A percentile compares a stretch with the other conserved stretches of the same genome.
Conservation (phyloP, 73 alveolate genomes). For the Blepharisma stoltei region DNA sequence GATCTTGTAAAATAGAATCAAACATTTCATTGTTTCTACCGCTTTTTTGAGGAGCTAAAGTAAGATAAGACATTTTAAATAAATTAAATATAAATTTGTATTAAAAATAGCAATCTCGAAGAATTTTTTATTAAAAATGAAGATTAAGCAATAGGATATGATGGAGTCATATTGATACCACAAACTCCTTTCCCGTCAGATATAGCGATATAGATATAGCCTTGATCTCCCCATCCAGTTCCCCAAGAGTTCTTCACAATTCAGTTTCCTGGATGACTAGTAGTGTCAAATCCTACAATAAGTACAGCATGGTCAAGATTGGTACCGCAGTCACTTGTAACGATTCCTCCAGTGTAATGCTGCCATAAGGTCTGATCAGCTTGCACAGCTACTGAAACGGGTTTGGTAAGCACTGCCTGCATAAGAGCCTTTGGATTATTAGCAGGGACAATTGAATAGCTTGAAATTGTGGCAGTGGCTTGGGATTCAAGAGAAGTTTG, state of each 20-base stretch:
- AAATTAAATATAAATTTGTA: no score
- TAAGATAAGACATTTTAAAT: no score
- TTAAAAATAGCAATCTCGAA: no score
- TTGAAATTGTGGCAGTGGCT: slow-evolving; percentile 14
- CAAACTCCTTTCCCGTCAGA: slow-evolving; percentile 28
- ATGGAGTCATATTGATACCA: background rate
- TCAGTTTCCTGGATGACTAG: background rate
- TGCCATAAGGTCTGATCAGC: slow-evolving; percentile 46
- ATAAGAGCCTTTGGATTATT: background rate
- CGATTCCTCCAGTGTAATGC: slow-evolving; percentile 31
- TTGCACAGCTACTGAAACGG: slow-evolving; percentile 46
- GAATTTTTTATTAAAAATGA: no score
- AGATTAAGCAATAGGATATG: background rate
- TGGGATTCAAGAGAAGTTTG: slow-evolving; percentile 34
- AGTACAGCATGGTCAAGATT: slow-evolving; percentile 48
- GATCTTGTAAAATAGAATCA: no score
- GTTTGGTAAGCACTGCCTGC: slow-evolving; percentile 33
- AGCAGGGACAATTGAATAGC: slow-evolving; percentile 24
- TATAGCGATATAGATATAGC: slow-evolving; percentile 35
- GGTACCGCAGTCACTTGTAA: slow-evolving; percentile 29
- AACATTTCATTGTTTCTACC: no score
- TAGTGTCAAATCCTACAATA: slow-evolving; percentile 46
- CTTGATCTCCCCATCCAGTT: slow-evolving; percentile 51
- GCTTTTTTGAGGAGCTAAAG: no score
- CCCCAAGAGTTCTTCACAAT: slow-evolving; percentile 57